Conservation (phyloP, 306 rosid species). For the Medicago lupulina region DNA sequence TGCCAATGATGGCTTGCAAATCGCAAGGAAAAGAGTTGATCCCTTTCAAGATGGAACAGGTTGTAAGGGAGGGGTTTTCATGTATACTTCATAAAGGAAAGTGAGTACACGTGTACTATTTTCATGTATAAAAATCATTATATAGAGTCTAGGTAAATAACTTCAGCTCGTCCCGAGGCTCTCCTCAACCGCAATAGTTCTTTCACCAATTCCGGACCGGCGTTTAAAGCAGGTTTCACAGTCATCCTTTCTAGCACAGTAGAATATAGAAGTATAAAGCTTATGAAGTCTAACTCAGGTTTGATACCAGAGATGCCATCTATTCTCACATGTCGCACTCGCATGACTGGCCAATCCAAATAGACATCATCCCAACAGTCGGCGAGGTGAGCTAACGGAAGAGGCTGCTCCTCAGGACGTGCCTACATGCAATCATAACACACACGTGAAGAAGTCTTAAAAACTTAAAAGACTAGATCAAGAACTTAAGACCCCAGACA, state of each 20-base stretch:
- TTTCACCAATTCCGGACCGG: slow-evolving; percentile 48
- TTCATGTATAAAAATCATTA: no score
- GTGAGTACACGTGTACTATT: no score
- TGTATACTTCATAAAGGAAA: no score
- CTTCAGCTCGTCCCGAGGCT: slow-evolving; percentile 60
- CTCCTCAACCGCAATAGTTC: slow-evolving; percentile 58
- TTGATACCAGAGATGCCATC: slow-evolving; percentile 49
- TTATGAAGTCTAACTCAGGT: slow-evolving; percentile 61
- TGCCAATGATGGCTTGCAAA: background rate
- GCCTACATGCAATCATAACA: slow-evolving; percentile 44
- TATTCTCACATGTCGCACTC: slow-evolving; percentile 54
- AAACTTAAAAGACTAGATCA: slow-evolving; percentile 16
- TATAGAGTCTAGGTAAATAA: slow-evolving; percentile 40
- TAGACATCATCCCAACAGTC: slow-evolving; percentile 41
- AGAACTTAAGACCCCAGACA: slow-evolving; percentile 9
- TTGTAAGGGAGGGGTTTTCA: no score
- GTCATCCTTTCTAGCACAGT: slow-evolving; percentile 63
- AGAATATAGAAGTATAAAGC: slow-evolving; percentile 53
- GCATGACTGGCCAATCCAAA: slow-evolving; percentile 41
- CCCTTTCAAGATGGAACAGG: no score
- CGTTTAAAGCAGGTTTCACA: slow-evolving; percentile 52
- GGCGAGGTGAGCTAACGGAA: background rate
- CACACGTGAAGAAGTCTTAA: slow-evolving; percentile 19
- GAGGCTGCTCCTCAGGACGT: slow-evolving; percentile 47
- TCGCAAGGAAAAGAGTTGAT: background rate